phyloP scores from a whole-genome alignment of 2,329 filamentous ascomycete genomes.

The Cladosporium oxysporum region DNA sequence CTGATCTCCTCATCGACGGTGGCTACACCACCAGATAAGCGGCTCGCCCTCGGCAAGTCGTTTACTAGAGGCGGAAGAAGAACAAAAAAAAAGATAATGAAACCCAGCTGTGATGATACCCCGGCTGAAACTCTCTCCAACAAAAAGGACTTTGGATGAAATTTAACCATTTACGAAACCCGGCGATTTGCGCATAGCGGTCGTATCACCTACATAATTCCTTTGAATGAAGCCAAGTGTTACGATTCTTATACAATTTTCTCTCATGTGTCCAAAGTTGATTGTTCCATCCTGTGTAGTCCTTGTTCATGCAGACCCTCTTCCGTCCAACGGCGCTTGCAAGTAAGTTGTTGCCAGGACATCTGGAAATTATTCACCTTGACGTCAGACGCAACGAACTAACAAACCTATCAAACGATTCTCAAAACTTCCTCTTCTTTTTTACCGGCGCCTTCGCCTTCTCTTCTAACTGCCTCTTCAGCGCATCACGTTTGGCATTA shows the following conservation, averaged over 20 bases:
- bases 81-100: not conserved
- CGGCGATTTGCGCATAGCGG: constrained; percentile 2
- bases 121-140: constrained; percentile 5
- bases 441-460: constrained; percentile 55
- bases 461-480: constrained; percentile 56
- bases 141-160: constrained; percentile 14
- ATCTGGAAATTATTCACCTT: not conserved
- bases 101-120: constrained; percentile 19
- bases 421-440: constrained; percentile 60
- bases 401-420: not conserved
- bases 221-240: constrained; percentile 18
- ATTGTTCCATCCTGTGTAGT: not conserved
- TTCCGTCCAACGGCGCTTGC: too few relatives aligned
- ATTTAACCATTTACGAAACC: not conserved
- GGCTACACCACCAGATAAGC: constrained; percentile 45
- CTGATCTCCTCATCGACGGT: constrained; percentile 54
- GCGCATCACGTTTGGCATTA: constrained; percentile 55
- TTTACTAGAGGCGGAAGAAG: not conserved
- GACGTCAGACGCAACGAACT: not conserved
- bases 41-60: not conserved
- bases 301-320: not conserved
- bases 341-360: not conserved
- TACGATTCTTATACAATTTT: constrained; percentile 10
- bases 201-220: constrained; percentile 13
- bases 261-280: not conserved